A percentile compares a stretch with the other conserved stretches of the same genome.
Conservation (phyloP, 2,329 filamentous ascomycete genomes). For the Diaporthe sp. region DNA sequence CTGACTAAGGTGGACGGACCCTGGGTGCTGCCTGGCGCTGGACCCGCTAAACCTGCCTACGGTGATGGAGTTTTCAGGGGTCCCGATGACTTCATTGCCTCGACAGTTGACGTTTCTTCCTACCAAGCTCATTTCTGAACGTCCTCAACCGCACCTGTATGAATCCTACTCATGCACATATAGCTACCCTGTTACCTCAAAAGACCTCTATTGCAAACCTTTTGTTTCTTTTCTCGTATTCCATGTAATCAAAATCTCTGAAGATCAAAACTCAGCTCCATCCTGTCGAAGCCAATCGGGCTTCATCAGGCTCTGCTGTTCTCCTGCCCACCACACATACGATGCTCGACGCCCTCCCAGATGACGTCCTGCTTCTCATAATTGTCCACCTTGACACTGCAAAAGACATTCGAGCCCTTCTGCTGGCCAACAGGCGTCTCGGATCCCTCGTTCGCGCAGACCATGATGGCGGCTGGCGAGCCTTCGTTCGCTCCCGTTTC, state of each 20-base stretch:
- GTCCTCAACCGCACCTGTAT: background rate
- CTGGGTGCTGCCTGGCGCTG: background rate
- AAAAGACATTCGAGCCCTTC: constrained; percentile 60
- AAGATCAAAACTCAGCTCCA: background rate
- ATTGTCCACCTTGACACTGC: constrained; percentile 63
- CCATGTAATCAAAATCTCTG: background rate
- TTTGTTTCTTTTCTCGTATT: background rate
- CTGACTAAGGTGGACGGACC: constrained; percentile 18
- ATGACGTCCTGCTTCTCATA: constrained; percentile 66
- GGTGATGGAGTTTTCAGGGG: constrained; percentile 6
- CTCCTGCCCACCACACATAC: constrained; percentile 21
- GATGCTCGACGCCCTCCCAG: constrained; percentile 59
- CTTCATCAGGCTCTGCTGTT: background rate
- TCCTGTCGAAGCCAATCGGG: background rate
- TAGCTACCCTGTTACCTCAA: background rate
- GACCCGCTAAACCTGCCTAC: background rate
- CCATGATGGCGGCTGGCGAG: constrained; percentile 61
- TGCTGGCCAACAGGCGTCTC: constrained; percentile 55
- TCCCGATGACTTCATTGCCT: constrained; percentile 28
- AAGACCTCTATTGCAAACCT: rapidly evolving
- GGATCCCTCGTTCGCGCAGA: constrained; percentile 52
- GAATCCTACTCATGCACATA: background rate
- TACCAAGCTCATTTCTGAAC: too few species aligned
- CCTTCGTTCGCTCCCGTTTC: constrained; percentile 63
- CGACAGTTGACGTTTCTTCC: constrained; percentile 2